These are phyloP conservation scores for Leccinum imitatum DNA, from an alignment of 768 basidiomycete species.

Conservation along the genomic window DNA sequence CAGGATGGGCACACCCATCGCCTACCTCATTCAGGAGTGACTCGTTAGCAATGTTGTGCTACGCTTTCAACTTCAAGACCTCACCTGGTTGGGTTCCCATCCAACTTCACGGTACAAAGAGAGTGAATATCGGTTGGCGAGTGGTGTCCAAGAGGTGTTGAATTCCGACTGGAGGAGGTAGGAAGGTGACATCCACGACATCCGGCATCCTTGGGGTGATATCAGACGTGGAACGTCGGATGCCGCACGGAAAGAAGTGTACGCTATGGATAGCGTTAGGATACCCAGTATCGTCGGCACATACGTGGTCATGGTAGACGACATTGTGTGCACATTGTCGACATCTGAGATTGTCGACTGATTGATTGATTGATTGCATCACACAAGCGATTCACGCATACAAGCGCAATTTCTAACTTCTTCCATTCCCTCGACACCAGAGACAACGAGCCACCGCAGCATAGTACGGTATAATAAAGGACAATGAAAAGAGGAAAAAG, in stretches of 20 bases:
- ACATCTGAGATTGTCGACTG: background rate
- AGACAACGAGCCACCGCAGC: slow-evolving; percentile 35
- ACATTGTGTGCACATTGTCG: background rate
- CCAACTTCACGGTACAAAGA: slow-evolving; percentile 87
- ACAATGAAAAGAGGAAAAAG: slow-evolving; percentile 28
- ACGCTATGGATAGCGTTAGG: slow-evolving; percentile 38
- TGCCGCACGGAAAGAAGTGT: slow-evolving; percentile 43
- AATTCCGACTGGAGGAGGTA: slow-evolving; percentile 69
- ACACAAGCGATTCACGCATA: background rate
- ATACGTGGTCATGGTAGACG: slow-evolving; percentile 15
- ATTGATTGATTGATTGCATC: background rate
- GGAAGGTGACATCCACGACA: slow-evolving; percentile 88
- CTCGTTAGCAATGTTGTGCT: background rate
- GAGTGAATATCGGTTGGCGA: slow-evolving; percentile 77
- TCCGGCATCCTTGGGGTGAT: no score
- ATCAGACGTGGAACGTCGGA: slow-evolving; percentile 10
- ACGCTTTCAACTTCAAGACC: background rate
- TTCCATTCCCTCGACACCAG: slow-evolving; percentile 34
- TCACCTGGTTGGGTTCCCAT: slow-evolving; percentile 70
- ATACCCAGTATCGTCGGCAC: slow-evolving; percentile 23
- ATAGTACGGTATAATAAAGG: slow-evolving; percentile 34
- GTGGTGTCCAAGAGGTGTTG: slow-evolving; percentile 64
- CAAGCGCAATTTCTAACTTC: slow-evolving; percentile 27
- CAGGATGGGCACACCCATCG: slow-evolving; percentile 75
- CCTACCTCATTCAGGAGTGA: slow-evolving; percentile 14